These are phyloP conservation scores for Aspergillus indologenus DNA, from an alignment of 495 filamentous ascomycete species.

Conservation along the genomic window DNA sequence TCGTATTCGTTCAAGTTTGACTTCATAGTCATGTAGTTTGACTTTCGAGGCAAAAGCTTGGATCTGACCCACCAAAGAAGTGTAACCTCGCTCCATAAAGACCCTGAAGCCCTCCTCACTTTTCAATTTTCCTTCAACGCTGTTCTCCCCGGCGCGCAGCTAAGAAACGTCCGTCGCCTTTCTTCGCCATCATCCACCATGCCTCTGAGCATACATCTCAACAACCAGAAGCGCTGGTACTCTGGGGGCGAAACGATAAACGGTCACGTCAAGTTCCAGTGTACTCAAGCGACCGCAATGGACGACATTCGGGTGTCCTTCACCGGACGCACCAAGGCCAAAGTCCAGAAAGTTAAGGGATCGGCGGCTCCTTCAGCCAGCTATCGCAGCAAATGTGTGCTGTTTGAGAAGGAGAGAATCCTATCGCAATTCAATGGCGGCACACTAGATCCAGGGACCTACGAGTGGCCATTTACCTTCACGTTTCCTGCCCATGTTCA, in stretches of 20 bases:
- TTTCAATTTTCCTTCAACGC: too few relatives aligned
- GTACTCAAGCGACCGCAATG: conserved; percentile 3
- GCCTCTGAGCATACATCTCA: conserved; percentile 12
- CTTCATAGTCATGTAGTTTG: too few relatives aligned
- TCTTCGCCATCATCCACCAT: background rate
- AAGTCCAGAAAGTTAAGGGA: conserved; percentile 16
- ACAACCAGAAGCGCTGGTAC: conserved; percentile 10
- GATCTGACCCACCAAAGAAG: too few relatives aligned
- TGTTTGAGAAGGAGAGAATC: conserved; percentile 15
- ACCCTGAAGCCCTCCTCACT: too few relatives aligned
- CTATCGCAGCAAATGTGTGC: conserved; percentile 16
- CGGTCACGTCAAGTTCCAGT: conserved; percentile 8
- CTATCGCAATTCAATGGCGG: conserved; percentile 5
- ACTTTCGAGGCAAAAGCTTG: too few relatives aligned
- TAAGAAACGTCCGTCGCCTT: too few relatives aligned
- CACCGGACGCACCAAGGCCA: conserved; percentile 13
- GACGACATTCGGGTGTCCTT: conserved; percentile 13
- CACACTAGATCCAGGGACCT: conserved; percentile 5
- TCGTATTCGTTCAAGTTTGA: too few relatives aligned
- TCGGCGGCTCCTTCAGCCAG: conserved; percentile 5
- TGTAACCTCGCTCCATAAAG: too few relatives aligned
- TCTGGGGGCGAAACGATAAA: conserved; percentile 11
- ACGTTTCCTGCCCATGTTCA: conserved; percentile 7
- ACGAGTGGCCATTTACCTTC: conserved; percentile 19
- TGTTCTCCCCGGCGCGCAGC: too few relatives aligned